phyloP scores from a whole-genome alignment of 805 yeast genomes.

The Nakazawaea holstii region DNA sequence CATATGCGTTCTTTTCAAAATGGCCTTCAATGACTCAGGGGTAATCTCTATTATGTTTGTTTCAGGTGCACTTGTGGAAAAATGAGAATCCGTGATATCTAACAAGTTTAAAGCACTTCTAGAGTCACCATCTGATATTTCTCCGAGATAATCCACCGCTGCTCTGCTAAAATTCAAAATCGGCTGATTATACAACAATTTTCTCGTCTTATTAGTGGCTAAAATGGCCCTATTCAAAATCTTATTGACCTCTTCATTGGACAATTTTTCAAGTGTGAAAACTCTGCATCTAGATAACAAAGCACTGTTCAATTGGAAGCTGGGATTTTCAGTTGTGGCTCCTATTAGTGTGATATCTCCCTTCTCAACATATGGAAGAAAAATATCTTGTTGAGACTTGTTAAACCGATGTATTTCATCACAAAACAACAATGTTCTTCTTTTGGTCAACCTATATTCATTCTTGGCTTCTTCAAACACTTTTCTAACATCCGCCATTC shows the following conservation, averaged over 20 bases:
- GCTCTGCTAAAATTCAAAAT: constrained; percentile 48
- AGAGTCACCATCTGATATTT: constrained; percentile 83
- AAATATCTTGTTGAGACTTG: constrained; percentile 81
- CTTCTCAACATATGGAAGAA: constrained; percentile 77
- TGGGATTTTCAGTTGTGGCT: constrained; percentile 97
- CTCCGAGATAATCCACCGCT: constrained; percentile 62
- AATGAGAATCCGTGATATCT: constrained; percentile 64
- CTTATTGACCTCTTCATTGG: constrained; percentile 38
- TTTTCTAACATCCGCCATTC: constrained; percentile 59
- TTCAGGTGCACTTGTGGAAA: constrained; percentile 14
- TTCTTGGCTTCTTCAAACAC: constrained; percentile 47
- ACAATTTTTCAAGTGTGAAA: constrained; percentile 57
- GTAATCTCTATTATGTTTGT: constrained; percentile 29
- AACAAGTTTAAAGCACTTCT: constrained; percentile 75
- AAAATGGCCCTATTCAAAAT: constrained; percentile 57
- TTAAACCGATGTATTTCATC: constrained; percentile 92
- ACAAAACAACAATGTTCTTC: constrained; percentile 69
- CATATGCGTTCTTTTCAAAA: constrained; percentile 46
- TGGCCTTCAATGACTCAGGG: constrained; percentile 30
- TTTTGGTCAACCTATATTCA: constrained; percentile 39
- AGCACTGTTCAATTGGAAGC: constrained; percentile 76
- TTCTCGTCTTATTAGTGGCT: constrained; percentile 54
- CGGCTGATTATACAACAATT: constrained; percentile 41
- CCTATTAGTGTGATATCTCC: constrained; percentile 84
- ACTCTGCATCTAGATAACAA: constrained; percentile 80